A percentile compares a stretch with the other conserved stretches of the same genome.
phyloP scores from a whole-genome alignment of 2,329 filamentous ascomycete genomes.

The Aspergillus caelatus region DNA sequence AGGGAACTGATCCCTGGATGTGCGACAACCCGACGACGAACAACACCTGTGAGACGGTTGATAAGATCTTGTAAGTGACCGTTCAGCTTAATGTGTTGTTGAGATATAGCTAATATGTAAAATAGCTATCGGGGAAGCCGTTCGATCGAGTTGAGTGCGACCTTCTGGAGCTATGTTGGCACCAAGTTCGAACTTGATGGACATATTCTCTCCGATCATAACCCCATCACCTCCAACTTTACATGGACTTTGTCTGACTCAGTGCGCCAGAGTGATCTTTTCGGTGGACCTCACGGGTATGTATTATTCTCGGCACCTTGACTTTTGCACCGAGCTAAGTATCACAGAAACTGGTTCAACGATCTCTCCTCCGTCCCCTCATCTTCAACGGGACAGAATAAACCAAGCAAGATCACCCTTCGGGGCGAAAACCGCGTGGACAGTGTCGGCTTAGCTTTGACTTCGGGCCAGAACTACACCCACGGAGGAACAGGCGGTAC shows the following conservation, averaged over 20 bases:
- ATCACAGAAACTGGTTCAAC: slow-evolving; percentile 53
- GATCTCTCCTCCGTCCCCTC: slow-evolving; percentile 50
- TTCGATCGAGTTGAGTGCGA: slow-evolving; percentile 56
- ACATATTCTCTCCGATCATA: slow-evolving; percentile 64
- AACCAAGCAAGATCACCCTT: slow-evolving; percentile 37
- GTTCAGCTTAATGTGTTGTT: slow-evolving; percentile 11
- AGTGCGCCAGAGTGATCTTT: slow-evolving; percentile 43
- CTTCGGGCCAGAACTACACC: slow-evolving; percentile 51
- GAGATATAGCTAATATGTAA: neutral
- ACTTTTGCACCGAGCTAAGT: neutral
- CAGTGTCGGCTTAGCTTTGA: slow-evolving; percentile 51
- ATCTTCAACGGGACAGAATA: slow-evolving; percentile 34
- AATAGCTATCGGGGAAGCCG: slow-evolving; percentile 32
- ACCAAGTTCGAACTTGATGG: slow-evolving; percentile 62
- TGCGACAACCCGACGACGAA: slow-evolving; percentile 62
- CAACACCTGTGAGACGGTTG: slow-evolving; percentile 65
- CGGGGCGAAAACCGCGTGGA: slow-evolving; percentile 56
- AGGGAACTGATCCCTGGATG: slow-evolving; percentile 40
- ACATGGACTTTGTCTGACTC: slow-evolving; percentile 52
- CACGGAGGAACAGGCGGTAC: slow-evolving; percentile 60
- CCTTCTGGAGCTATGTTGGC: slow-evolving; percentile 53
- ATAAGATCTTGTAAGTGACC: slow-evolving; percentile 58
- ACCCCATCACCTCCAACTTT: slow-evolving; percentile 52
- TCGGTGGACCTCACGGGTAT: slow-evolving; percentile 31
- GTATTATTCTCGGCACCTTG: neutral